Base-by-base conservation (phyloP, 208 protist genomes). In the Porcisia deanei region DNA sequence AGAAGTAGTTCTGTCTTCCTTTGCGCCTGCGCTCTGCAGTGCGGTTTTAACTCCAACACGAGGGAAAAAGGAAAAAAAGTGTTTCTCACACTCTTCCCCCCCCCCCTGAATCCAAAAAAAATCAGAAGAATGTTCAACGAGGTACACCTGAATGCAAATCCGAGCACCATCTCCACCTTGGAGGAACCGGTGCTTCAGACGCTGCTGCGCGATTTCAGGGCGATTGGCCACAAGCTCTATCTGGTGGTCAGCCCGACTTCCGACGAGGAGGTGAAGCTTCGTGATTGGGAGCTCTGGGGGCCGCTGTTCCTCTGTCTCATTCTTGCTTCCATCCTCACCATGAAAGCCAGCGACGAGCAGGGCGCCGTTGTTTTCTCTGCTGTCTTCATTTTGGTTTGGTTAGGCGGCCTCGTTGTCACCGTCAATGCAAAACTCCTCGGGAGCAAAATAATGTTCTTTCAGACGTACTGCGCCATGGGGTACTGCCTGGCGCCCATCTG, bases 381-480 rank as follows among this genome's bases (percentile, higher is more conserved):
- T 10, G 91, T 98, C 30, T 98, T 98, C 77, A 73, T 98, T 47
- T 79, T 98, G 47, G 88, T 98, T 4, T 98, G 89, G 86, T 25
- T 96, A 47, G 97, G 97, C 52, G 79, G 91, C 8, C 84, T 83
- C 9, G 71, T 98, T 5, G 92, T 98, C 18, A 97, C 94, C 30
- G 63, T 99, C 49, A 98, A 99, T 66, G 88, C 91, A 20, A 94
- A 97, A 71, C 82, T 99, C 53, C 89, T 99, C 16, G 96, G 97
- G 68, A 93, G 94, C 61, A 84, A 69, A 20, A 89, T 95, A 59
- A 98, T 96, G 53, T 98, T 99, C 64, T 98, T 99, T 79, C 97
- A 99, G 72, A 95, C 83, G 8, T 89, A 98, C 30, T 99, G 97
- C 80, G 89, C 97, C n/a, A 88, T 99, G 73, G 97, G 97, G 18